phyloP scores from a whole-genome alignment of 2,329 filamentous ascomycete genomes.

The Neofusicoccum kwambonambiense region DNA sequence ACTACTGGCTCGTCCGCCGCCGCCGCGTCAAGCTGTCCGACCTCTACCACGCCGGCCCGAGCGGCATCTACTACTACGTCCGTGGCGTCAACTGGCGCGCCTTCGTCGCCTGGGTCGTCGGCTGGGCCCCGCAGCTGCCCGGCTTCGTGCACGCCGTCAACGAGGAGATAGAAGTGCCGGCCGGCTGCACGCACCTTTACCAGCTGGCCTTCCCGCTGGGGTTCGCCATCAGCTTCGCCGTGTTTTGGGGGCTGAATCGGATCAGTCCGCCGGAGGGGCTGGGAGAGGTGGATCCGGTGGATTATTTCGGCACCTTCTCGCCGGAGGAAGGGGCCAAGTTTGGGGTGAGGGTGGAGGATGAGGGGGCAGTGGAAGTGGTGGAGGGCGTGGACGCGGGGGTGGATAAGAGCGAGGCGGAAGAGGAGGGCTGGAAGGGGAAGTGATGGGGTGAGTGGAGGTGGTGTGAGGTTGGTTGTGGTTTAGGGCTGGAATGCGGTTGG shows the following conservation, averaged over 20 bases:
- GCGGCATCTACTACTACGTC: slow-evolving; percentile 44
- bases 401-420: neutral
- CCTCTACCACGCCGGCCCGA: slow-evolving; percentile 39
- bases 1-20: slow-evolving; percentile 47
- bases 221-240: slow-evolving; percentile 37
- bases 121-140: neutral
- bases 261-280: slow-evolving; percentile 41
- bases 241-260: slow-evolving; percentile 36
- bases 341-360: slow-evolving; percentile 34
- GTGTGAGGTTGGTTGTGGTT: too few species aligned
- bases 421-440: neutral
- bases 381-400: neutral
- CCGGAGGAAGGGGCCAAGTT: slow-evolving; percentile 41
- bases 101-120: neutral
- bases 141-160: slow-evolving; percentile 15
- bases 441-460: neutral
- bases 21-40: slow-evolving; percentile 43
- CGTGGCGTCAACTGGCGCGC: slow-evolving; percentile 47
- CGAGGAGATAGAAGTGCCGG: neutral
- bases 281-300: slow-evolving; percentile 45
- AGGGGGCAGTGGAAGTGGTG: neutral
- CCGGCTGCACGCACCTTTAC: neutral
- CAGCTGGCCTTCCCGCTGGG: slow-evolving; percentile 25
- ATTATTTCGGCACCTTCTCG: slow-evolving; percentile 49
- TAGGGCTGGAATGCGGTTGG: too few species aligned